Evolutionary conservation across 169 alveolate species (phyloP).

Genomic region (Neospora caninum): DNA sequence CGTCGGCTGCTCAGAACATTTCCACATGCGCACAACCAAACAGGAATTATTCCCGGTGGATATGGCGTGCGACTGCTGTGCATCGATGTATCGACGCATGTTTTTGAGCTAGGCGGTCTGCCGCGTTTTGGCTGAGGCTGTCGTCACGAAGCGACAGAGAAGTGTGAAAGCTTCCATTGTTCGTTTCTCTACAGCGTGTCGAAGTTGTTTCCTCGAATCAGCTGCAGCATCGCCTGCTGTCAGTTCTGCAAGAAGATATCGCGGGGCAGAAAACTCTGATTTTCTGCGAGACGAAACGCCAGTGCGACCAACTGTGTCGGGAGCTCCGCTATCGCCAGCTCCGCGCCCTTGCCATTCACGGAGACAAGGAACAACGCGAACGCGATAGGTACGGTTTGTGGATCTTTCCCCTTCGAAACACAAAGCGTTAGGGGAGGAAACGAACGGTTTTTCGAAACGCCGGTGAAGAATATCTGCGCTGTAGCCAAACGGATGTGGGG

Average conservation of each 20-base stretch:
- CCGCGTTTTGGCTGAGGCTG: too few species aligned
- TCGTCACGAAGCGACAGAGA: too few species aligned
- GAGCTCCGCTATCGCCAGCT: slow-evolving; percentile 89
- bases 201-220: slow-evolving; percentile 39
- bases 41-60: too few species aligned
- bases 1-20: too few species aligned
- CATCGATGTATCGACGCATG: too few species aligned
- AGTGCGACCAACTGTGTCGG: slow-evolving; percentile 88
- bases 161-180: too few species aligned
- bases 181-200: not conserved
- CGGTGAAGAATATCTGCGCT: too few species aligned
- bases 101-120: too few species aligned
- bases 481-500: too few species aligned
- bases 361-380: slow-evolving; percentile 96
- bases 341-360: slow-evolving; percentile 94
- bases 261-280: slow-evolving; percentile 35
- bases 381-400: slow-evolving; percentile 80
- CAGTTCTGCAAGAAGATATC: not conserved
- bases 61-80: too few species aligned
- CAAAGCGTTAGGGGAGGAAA: not conserved
- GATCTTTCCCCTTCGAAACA: not conserved
- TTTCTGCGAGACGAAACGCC: slow-evolving; percentile 72
- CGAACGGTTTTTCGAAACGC: too few species aligned
- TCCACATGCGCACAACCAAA: too few species aligned
- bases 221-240: slow-evolving; percentile 35